Evolutionary conservation across 148 eudicot genomes (phyloP).

Genomic region (Chenopodium berlandieri): DNA sequence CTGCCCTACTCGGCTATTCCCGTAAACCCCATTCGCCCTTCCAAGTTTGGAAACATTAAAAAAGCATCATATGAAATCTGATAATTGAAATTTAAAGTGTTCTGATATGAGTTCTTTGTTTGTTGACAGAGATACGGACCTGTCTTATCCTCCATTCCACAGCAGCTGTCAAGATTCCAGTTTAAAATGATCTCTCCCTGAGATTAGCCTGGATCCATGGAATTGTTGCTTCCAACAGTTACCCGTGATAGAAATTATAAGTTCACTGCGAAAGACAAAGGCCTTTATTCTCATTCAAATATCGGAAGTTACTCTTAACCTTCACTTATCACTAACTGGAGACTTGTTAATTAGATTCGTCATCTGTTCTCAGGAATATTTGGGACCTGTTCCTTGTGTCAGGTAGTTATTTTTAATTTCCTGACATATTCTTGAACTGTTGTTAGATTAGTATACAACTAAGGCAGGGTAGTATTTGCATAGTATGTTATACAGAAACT

Average conservation of each 20-base stretch:
- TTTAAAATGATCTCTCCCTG: conserved; percentile 64
- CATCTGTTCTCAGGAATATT: neutral
- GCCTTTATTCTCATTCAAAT: neutral
- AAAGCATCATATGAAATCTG: neutral
- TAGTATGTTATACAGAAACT: neutral
- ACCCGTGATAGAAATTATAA: neutral
- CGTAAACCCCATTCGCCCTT: neutral
- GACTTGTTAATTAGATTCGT: conserved; percentile 3
- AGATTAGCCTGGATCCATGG: conserved; percentile 17
- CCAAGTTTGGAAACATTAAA: neutral
- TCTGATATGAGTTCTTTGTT: conserved; percentile 18
- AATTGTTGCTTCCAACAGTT: conserved; percentile 3
- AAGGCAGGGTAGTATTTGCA: conserved; percentile 7
- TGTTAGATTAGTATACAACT: conserved; percentile 5
- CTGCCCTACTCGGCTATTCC: neutral
- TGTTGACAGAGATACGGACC: conserved; percentile 72
- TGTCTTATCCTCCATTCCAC: conserved; percentile 73
- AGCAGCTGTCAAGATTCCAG: conserved; percentile 74
- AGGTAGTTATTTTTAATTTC: neutral
- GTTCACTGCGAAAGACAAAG: neutral
- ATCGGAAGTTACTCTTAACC: neutral
- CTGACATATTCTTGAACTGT: conserved; percentile 14
- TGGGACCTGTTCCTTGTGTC: neutral
- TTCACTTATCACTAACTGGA: neutral
- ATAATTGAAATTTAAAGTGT: neutral